These are phyloP conservation scores for Talaromyces funiculosus DNA, from an alignment of 2,329 filamentous ascomycete species.

Conservation along the genomic window DNA sequence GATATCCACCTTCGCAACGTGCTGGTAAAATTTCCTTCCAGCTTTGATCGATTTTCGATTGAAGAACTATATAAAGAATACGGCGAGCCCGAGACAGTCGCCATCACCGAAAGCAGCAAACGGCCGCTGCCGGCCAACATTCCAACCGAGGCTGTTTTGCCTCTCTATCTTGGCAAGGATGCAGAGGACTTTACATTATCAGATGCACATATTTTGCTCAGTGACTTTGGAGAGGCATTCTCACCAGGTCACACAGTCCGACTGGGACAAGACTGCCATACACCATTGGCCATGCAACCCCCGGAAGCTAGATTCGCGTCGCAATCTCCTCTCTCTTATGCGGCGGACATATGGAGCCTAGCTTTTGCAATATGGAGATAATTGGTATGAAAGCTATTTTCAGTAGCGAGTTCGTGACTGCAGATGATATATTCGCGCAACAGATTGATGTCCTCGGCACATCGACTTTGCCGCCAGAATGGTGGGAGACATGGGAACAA, in stretches of 20 bases:
- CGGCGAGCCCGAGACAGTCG: slow-evolving; percentile 24
- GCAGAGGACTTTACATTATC: slow-evolving; percentile 19
- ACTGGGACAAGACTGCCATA: slow-evolving; percentile 20
- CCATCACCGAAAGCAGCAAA: slow-evolving; percentile 21
- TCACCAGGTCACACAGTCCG: neutral
- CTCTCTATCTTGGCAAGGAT: slow-evolving; percentile 19
- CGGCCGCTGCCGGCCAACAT: slow-evolving; percentile 22
- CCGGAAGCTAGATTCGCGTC: slow-evolving; percentile 24
- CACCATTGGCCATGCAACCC: slow-evolving; percentile 14
- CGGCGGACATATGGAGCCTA: slow-evolving; percentile 26
- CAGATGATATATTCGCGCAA: slow-evolving; percentile 19
- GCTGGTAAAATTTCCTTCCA: slow-evolving; percentile 15
- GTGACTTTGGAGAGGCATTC: slow-evolving; percentile 33
- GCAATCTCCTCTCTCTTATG: slow-evolving; percentile 17
- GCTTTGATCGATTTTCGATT: slow-evolving; percentile 26
- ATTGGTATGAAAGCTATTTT: slow-evolving; percentile 21
- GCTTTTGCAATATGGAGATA: slow-evolving; percentile 25
- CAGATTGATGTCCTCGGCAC: slow-evolving; percentile 21
- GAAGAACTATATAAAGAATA: slow-evolving; percentile 28
- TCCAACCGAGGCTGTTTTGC: slow-evolving; percentile 23
- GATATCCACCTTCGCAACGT: slow-evolving; percentile 24
- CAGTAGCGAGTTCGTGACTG: slow-evolving; percentile 9
- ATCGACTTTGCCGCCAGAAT: neutral
- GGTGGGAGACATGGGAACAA: slow-evolving; percentile 3
- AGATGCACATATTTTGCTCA: slow-evolving; percentile 25